phyloP scores from a whole-genome alignment of 495 filamentous ascomycete species.

The Schizothecium vesticola region DNA sequence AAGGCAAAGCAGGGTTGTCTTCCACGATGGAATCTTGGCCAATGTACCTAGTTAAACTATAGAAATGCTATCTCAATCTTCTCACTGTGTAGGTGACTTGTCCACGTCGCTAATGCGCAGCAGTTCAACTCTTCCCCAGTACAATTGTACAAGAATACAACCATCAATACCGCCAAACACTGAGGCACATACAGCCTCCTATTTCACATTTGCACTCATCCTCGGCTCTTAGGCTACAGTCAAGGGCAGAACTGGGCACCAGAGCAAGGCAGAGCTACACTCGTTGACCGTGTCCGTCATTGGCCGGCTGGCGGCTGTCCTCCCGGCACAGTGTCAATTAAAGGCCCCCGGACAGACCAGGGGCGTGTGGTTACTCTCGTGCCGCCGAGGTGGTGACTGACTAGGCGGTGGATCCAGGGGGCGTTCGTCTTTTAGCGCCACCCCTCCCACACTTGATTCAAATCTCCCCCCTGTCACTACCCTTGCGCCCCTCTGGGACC shows the following conservation, averaged over 20 bases:
- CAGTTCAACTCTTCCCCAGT: not conserved
- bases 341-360: conserved; percentile 1
- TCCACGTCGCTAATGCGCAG: too few species aligned
- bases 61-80: not conserved
- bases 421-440: not conserved
- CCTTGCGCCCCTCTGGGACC: not conserved
- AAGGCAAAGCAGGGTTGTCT: not conserved
- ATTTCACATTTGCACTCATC: not conserved
- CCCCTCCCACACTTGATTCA: conserved; percentile 15
- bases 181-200: not conserved
- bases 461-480: conserved; percentile 3
- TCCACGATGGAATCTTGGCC: too few species aligned
- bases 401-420: conserved; percentile 10
- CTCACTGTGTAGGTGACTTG: not conserved
- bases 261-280: not conserved
- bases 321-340: conserved; percentile 9
- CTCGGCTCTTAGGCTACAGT: not conserved
- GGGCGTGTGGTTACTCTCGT: conserved; percentile 13
- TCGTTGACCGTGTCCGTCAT: not conserved
- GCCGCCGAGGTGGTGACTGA: conserved; percentile 13
- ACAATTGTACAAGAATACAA: too few species aligned
- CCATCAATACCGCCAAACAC: not conserved
- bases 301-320: not conserved
- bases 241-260: not conserved
- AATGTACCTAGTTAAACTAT: not conserved